Percentiles rank a stretch among this genome's conserved stretches.
Evolutionary conservation across 331 rosid species (phyloP).

Genomic region (Cydonia oblonga): DNA sequence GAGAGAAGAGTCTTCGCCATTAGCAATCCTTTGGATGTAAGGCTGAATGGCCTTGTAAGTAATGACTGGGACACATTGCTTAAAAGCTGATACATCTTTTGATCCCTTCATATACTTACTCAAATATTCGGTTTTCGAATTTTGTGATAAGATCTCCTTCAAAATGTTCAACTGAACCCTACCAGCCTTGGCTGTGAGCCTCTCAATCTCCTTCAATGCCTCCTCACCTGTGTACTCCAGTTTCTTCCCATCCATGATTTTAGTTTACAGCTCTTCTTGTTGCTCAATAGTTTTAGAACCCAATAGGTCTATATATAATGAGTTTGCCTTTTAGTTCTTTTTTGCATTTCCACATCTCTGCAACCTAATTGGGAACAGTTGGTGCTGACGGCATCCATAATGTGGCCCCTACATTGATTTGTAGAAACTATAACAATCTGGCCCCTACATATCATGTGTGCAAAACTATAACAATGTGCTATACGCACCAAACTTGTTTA

Average conservation of each 20-base stretch:
- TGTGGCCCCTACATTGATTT: conserved; percentile 23
- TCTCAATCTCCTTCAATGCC: conserved; percentile 79
- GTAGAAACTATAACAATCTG: not conserved
- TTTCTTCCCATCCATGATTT: conserved; percentile 60
- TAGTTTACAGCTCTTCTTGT: conserved; percentile 2
- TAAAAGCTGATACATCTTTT: conserved; percentile 30
- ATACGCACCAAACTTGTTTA: not conserved
- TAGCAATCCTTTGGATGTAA: conserved; percentile 56
- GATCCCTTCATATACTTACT: conserved; percentile 38
- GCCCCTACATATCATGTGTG: not conserved
- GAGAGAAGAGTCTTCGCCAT: conserved; percentile 75
- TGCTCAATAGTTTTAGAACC: conserved; percentile 13
- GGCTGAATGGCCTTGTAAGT: conserved; percentile 46
- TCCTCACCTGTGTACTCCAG: conserved; percentile 82
- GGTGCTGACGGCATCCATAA: conserved; percentile 35
- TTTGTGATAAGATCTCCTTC: conserved; percentile 49
- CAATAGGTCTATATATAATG: conserved; percentile 26
- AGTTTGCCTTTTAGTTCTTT: conserved; percentile 5
- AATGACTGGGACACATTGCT: conserved; percentile 47
- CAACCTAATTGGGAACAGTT: conserved; percentile 27
- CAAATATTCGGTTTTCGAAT: conserved; percentile 60
- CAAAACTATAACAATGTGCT: not conserved
- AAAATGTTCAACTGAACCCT: conserved; percentile 55
- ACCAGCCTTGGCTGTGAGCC: conserved; percentile 50
- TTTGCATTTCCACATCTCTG: conserved; percentile 18